Evolutionary conservation across 2,329 filamentous ascomycete genomes (phyloP).

Genomic region (Paraconiothyrium sp.): DNA sequence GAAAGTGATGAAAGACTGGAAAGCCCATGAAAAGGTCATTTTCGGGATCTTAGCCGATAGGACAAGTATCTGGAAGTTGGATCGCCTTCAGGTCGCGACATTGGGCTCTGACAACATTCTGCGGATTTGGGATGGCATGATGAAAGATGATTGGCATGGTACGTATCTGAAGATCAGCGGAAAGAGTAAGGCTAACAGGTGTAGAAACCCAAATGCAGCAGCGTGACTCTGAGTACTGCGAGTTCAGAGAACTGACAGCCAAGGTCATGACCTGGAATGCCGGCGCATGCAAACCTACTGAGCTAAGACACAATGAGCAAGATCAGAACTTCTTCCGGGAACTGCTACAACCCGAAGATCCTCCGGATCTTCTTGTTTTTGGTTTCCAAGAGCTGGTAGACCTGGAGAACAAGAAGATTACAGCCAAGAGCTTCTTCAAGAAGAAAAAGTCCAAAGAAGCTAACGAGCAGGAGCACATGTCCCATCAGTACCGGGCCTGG

Average conservation of each 20-base stretch:
- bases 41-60: slow-evolving; percentile 79
- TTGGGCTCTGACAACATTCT: slow-evolving; percentile 88
- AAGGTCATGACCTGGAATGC: slow-evolving; percentile 96
- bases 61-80: slow-evolving; percentile 84
- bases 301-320: slow-evolving; percentile 73
- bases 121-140: slow-evolving; percentile 87
- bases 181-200: slow-evolving; percentile 29
- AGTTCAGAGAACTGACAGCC: slow-evolving; percentile 82
- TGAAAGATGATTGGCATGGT: slow-evolving; percentile 93
- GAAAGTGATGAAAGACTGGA: slow-evolving; percentile 94
- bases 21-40: slow-evolving; percentile 85
- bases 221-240: slow-evolving; percentile 82
- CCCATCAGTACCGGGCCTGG: slow-evolving; percentile 97
- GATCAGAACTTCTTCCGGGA: slow-evolving; percentile 84
- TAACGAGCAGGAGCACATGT: slow-evolving; percentile 88
- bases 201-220: slow-evolving; percentile 84
- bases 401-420: slow-evolving; percentile 95
- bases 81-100: slow-evolving; percentile 84
- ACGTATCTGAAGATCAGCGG: slow-evolving; percentile 33
- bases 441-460: slow-evolving; percentile 82
- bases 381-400: slow-evolving; percentile 99
- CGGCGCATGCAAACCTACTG: slow-evolving; percentile 90
- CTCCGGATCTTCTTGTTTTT: slow-evolving; percentile 91
- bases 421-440: slow-evolving; percentile 92
- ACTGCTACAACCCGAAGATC: slow-evolving; percentile 76